Base-by-base conservation (phyloP, 2,329 filamentous ascomycete genomes). In the Drechslerella coelobrocha region DNA sequence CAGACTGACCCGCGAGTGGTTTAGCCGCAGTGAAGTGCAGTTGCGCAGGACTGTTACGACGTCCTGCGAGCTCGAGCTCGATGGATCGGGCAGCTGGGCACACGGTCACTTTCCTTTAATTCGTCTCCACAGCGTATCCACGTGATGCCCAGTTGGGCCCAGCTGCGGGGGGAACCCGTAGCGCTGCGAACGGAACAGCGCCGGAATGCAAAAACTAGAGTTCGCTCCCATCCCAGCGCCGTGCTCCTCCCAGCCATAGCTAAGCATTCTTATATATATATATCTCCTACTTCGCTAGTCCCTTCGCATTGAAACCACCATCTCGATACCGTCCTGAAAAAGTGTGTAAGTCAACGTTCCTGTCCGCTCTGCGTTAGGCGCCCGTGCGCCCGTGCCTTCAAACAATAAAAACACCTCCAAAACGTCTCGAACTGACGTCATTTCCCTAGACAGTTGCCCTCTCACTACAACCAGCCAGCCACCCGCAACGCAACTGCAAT, bases 111-210 rank as follows among this genome's bases (percentile, higher is more conserved):
- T 56, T 52, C 48, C 24, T 24, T 27, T 12, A 2, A 2, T n/a
- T 45, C 41, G 41, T 5, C 51, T 19, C 2, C 12, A 31, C 51
- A 41, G 9, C n/a, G 7, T 4, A 7, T 23, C 17, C 29, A 23
- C 17, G 29, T 43, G 9, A 7, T 9, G 21, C 34, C 21, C 12
- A 57, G 48, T 41, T 23, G 21, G 17, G 60, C n/a, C n/a, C 8
- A 53, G 45, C 45, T 54, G 63, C 59, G 63, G 63, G 57, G 57
- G 48, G 31, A 63, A 19, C n/a, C 41, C 41, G 19, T n/a, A 7
- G 17, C 14, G 52, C 65, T 61, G 65, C 65, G 56, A 69, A 69
- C 65, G 65, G 65, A 52, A 62, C 56, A 47, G 65, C 65, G 41
- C 41, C 41, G 41, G 4, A 5, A 17, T 17, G 4, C 17, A 19